Evolutionary conservation across 1,139 yeast genomes (phyloP), one percentile per base, ranked within the genome.

Genomic region (Suhomyces panamericanus): DNA sequence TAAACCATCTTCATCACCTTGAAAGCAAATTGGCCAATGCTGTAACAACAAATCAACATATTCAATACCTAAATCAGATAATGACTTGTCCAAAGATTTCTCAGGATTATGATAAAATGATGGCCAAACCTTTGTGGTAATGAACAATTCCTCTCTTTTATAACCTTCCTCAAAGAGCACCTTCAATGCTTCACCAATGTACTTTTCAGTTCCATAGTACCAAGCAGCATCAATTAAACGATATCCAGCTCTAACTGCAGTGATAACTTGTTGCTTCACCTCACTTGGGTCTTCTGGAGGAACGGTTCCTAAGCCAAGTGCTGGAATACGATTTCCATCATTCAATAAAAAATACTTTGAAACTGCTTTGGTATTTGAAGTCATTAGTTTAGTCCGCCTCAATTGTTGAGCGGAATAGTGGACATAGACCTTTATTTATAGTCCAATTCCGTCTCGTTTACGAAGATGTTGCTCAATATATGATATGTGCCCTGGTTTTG

Each of bases 91-190:
- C 34, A 71, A 57, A 2, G 76, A 69, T 45, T 62, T 63, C 47
- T 67, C 75, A 3, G 75, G 75, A 43, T 52, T 63, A 42, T 67
- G 67, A 49, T 63, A 64, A 42, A 56, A 64, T 11, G 73, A 67
- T 4, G 74, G 67, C 85, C 86, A 81, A 5, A 81, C 83, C 56
- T 81, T 81, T 5, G 85, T 77, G 6, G 86, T 81, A 51, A 81
- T 69, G 55, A 80, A 81, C 10, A 81, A 47, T 33, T 81, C 86
- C 49, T 79, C 82, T 49, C 87, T 70, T 49, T 70, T 78, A 17
- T 77, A 66, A 11, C 66, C 66, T 0, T 80, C 81, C 45, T 70
- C 74, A 49, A 79, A 67, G 41, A 75, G 59, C 50, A 76, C 77
- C 52, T 73, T 67, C 43, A 80, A 58, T 1, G 80, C 83, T 51